Evolutionary conservation across 2,329 filamentous ascomycete genomes (phyloP).

Genomic region (Scedosporium aurantiacum): DNA sequence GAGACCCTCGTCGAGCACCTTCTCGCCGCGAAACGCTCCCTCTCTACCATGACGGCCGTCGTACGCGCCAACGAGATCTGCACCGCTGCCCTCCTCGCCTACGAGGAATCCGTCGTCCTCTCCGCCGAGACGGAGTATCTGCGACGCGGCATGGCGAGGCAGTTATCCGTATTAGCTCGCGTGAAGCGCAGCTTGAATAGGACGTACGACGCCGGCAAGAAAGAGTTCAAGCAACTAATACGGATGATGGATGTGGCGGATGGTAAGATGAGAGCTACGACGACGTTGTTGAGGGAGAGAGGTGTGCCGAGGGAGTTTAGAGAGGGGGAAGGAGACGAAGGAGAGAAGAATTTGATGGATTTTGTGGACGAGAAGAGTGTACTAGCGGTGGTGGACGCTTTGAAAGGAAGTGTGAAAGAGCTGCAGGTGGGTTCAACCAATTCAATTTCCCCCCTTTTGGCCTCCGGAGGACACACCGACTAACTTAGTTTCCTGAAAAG

Average conservation of each 20-base stretch:
- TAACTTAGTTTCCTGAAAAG: conserved; percentile 22
- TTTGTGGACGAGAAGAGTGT: conserved; percentile 68
- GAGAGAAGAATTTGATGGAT: conserved; percentile 55
- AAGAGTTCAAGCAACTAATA: conserved; percentile 51
- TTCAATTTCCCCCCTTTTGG: background rate
- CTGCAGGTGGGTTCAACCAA: conserved; percentile 42
- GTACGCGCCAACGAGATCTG: conserved; percentile 81
- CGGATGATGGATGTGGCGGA: conserved; percentile 57
- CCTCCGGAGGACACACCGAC: background rate
- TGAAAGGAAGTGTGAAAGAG: conserved; percentile 61
- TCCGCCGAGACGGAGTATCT: conserved; percentile 60
- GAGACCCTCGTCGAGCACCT: conserved; percentile 77
- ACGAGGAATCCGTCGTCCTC: conserved; percentile 70
- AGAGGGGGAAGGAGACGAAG: conserved; percentile 37
- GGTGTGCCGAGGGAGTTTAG: conserved; percentile 54
- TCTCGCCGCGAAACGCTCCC: conserved; percentile 74
- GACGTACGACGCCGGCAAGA: conserved; percentile 46
- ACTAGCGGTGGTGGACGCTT: conserved; percentile 49
- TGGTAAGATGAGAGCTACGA: conserved; percentile 51
- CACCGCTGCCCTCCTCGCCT: conserved; percentile 58
- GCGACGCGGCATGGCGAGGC: conserved; percentile 46
- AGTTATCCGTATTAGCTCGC: conserved; percentile 39
- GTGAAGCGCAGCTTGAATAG: conserved; percentile 39
- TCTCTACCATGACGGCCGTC: conserved; percentile 73
- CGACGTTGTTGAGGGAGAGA: conserved; percentile 53